Base-by-base conservation (phyloP, 2,329 filamentous ascomycete genomes). In the Talaromyces albobiverticillius region DNA sequence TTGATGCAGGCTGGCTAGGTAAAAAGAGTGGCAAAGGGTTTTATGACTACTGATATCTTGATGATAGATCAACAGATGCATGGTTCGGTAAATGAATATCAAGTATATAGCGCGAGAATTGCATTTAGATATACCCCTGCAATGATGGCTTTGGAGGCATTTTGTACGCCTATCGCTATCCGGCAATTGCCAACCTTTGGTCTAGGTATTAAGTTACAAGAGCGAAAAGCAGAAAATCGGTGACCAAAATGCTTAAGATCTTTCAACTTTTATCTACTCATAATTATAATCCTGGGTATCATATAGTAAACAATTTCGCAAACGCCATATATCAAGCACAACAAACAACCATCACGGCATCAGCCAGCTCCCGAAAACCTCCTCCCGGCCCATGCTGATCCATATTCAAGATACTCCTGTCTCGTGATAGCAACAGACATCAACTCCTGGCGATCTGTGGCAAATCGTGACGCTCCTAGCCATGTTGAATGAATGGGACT, bases 1-100 rank as follows among this genome's bases (percentile, higher is more conserved):
- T 99, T 2, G 91, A 95, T 79, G 94, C 94, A 16, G 94, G 94
- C 2, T 99, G 94, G 94, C 67, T 96, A 59, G 94, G 94, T 18
- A 97, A 96, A 85, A 99, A 99, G 84, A 89, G 84, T 63, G 92
- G 93, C 22, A 96, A 94, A 76, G 94, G 94, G 2, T 96, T 96
- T 71, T 96, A 96, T 67, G 88, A 94, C 55, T 95, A 96, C 71
- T 90, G 71, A 69, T 16, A 18, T 51, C 13, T 16, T n/a, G 8
- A 25, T 23, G 16, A 25, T 48, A 23, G 18, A 43, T 26, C 41
- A 43, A 29, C 23, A 22, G 25, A 16, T 25, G 31, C 32, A 38
- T 38, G 4, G 23, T 29, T 49, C 36, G 16, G 23, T 36, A 26
- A 22, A 49, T 49, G 18, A 31, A 23, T 6, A 38, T 38, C 34